phyloP scores from a whole-genome alignment of 129 eudicot genomes.

The Calendula officinalis region DNA sequence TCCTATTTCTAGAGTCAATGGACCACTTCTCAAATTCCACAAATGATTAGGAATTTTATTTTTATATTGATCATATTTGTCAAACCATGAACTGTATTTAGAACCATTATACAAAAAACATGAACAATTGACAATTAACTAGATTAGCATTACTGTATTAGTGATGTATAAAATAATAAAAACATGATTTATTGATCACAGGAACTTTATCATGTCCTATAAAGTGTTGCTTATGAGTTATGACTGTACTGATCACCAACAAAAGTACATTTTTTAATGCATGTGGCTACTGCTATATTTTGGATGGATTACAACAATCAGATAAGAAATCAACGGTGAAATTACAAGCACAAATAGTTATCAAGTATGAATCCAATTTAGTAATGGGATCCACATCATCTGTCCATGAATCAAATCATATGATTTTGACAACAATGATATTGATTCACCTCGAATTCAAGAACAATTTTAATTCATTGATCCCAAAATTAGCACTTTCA shows the following conservation, averaged over 20 bases:
- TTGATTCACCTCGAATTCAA: constrained; percentile 1
- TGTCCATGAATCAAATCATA: constrained; percentile 14
- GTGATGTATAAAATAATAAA: not conserved
- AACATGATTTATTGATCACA: not conserved
- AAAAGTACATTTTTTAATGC: not conserved
- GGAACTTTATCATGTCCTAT: not conserved
- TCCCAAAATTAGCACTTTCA: constrained; percentile 4
- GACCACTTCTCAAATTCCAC: constrained; percentile 4
- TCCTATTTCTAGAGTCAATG: not conserved
- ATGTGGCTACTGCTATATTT: not conserved
- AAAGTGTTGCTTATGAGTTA: not conserved
- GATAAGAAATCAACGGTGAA: constrained; percentile 19
- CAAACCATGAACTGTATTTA: not conserved
- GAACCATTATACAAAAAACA: not conserved
- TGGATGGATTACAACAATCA: not conserved
- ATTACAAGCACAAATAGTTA: not conserved
- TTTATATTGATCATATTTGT: constrained; percentile 3
- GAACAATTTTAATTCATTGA: not conserved
- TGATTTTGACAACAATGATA: constrained; percentile 20
- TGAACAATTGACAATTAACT: not conserved
- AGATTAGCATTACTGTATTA: not conserved
- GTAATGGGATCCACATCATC: constrained; percentile 8
- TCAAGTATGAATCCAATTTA: not conserved
- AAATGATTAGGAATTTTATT: not conserved
- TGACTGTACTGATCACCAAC: constrained; percentile 9